A percentile compares a stretch with the other conserved stretches of the same genome.
phyloP scores from a whole-genome alignment of 768 basidiomycete species.

The Cubamyces sp. region DNA sequence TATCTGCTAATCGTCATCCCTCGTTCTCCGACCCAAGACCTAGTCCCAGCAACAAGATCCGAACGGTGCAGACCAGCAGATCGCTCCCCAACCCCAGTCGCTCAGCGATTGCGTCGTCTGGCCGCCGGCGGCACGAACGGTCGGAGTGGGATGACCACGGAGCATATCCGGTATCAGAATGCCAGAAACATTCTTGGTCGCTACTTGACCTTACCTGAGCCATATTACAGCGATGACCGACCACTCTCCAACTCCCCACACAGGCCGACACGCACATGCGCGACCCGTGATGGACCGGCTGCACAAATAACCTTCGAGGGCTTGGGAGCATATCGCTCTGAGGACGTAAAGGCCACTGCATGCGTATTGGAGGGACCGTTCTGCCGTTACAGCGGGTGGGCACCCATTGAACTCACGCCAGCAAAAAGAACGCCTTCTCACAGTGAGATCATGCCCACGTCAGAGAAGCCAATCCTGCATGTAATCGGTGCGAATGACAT shows the following conservation, averaged over 20 bases:
- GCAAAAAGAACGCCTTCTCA: slow-evolving; percentile 9
- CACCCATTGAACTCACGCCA: not conserved
- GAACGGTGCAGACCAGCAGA: slow-evolving; percentile 2
- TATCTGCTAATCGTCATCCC: not conserved
- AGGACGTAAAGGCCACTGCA: slow-evolving; percentile 1
- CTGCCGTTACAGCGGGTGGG: not conserved
- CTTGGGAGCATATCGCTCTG: not conserved
- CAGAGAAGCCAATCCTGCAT: not conserved
- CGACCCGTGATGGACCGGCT: not conserved
- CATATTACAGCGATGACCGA: not conserved
- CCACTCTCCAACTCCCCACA: not conserved
- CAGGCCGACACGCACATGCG: not conserved
- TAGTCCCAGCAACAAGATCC: slow-evolving; percentile 1
- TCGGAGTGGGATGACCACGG: slow-evolving; percentile 23
- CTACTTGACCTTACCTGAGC: not conserved
- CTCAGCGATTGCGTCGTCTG: not conserved
- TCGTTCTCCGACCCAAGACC: not conserved
- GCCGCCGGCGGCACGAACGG: not conserved
- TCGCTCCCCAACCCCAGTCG: not conserved
- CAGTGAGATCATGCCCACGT: slow-evolving; percentile 19
- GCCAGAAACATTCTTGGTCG: slow-evolving; percentile 6
- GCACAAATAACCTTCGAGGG: not conserved
- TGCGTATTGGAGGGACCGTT: not conserved
- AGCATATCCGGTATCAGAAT: slow-evolving; percentile 25
- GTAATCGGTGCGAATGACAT: not conserved